Evolutionary conservation across 306 rosid species (phyloP), one percentile per base, ranked within the genome.

Genomic region (Inga laurina): DNA sequence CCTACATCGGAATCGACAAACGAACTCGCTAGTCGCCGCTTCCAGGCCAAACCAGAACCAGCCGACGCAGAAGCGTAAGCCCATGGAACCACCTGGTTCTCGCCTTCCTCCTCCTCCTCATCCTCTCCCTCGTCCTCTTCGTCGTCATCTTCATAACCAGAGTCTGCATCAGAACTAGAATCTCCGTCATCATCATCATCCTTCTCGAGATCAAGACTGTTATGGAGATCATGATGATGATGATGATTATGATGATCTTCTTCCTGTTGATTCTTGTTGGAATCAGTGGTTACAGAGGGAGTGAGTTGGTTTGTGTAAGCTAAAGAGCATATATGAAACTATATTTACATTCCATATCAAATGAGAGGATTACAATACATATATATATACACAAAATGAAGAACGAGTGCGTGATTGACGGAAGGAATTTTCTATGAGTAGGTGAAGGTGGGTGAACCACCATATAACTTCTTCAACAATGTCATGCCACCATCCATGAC

Each of bases 41-140:
- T 77, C 56, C 35, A 15, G 7, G 80, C 57, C 18, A 27, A 41
- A 41, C 2, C 27, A 61, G 71, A 21, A 43, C 57, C 52, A 56
- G 48, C 79, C 1, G 68, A 52, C 54, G 51, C 70, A 15, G 87
- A 82, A 32, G 45, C 61, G 22, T 81, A 86, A 2, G 90, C 87
- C 89, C 85, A 79, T 57, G 97, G 95, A 62, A 91, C 95, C 51
- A 93, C 95, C 84, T 93, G 94, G 46, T 91, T 91, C 64, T 90
- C 90, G 11, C 83, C 91, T 0, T 77, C 88, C 11, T 54, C 85
- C 14, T 41, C 77, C 1, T 56, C 81, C 0, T 21, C 88, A 0
- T 46, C 83, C 16, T 32, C 76, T 0, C 37, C 80, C 1, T 18
- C 80, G 0, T 11, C 78, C 8, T 67, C 71, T 0, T 48, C 77